Evolutionary conservation across 1,139 yeast genomes (phyloP), one percentile per base, ranked within the genome.

Genomic region (Lodderomyces parapsilosis): DNA sequence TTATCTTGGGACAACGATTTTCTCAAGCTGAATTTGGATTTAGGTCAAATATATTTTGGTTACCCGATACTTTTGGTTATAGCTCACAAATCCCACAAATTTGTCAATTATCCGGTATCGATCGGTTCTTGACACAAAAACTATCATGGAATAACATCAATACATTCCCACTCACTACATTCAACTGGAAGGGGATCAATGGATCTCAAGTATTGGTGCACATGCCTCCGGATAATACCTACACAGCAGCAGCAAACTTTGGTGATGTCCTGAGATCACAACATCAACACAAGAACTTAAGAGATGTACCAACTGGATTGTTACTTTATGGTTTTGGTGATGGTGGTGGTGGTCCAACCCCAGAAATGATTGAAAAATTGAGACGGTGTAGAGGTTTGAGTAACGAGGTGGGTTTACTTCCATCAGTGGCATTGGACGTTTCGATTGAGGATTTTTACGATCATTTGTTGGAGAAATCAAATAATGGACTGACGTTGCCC

Each of bases 301-400:
- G 90, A 45, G 80, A 81, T 52, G 91, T 85, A 41, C 93, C 88
- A 43, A 78, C 86, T 10, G 94, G 96, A 0, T 71, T 93, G 58
- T 68, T 93, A 58, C 71, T 90, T 43, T 93, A 80, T 56, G 99
- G 99, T 33, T 81, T 86, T 55, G 99, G 99, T 58, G 99, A 93
- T 59, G 99, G 99, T 54, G 99, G 99, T 49, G 98, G 98, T 51
- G 99, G 99, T 5, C 98, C 98, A 32, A 84, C 89, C 4, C 86
- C 86, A 36, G 96, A 86, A 57, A 91, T 90, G 96, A 59, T 93
- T 50, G 97, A 93, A 59, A 90, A 89, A 60, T 73, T 93, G 55
- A 81, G 98, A 60, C 80, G 98, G 55, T 85, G 93, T 60, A 78
- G 98, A 57, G 97, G 97, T 15, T 65, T 91, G 48, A 78, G 90